Base-by-base conservation (phyloP, 2,329 filamentous ascomycete species). In the Lomentospora prolificans region DNA sequence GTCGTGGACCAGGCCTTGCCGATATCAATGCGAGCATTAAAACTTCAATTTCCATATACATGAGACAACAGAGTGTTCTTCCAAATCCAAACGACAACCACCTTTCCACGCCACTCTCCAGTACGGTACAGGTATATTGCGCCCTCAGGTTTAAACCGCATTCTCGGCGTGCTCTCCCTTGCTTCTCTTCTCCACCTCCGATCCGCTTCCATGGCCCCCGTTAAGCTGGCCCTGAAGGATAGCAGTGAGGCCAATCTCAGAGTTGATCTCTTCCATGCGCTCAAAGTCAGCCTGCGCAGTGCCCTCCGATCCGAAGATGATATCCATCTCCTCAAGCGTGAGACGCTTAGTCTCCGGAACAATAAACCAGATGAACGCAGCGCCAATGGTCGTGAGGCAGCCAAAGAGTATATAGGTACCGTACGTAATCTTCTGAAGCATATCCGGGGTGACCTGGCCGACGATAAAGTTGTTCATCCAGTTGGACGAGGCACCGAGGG, bases 331-430 rank as follows among this genome's bases (percentile, higher is more conserved):
- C 61, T 87, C 84, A 0, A 87, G 72, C 0, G 80, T 80, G 2
- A 85, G 66, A 0, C 81, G 74, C 64, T 84, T 85, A 0, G 83
- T 86, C 66, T 86, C 82, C 0, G 82, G 82, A 3, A 84, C 83
- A 61, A 82, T 76, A 64, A 82, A 81, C 70, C 77, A 86, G 46
- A 85, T 77, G 50, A 83, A 81, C 0, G 68, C 75, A 0, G 82
- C 83, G 3, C 84, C 85, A 0, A 84, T 59, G 56, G 78, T 81
- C 0, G 81, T 87, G 14, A 89, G 60, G 0, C 84, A 56, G 0
- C 85, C 85, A 57, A 89, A 89, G 12, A 89, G 70, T 55, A 90
- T 81, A 58, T 87, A 89, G 0, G 86, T 88, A 12, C 86, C 86
- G 58, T 87, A 89, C 0, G 74, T 79, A 55, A 89, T 86, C 10